Conservation (phyloP, 2,329 filamentous ascomycete species). For the Dactylella cylindrospora region DNA sequence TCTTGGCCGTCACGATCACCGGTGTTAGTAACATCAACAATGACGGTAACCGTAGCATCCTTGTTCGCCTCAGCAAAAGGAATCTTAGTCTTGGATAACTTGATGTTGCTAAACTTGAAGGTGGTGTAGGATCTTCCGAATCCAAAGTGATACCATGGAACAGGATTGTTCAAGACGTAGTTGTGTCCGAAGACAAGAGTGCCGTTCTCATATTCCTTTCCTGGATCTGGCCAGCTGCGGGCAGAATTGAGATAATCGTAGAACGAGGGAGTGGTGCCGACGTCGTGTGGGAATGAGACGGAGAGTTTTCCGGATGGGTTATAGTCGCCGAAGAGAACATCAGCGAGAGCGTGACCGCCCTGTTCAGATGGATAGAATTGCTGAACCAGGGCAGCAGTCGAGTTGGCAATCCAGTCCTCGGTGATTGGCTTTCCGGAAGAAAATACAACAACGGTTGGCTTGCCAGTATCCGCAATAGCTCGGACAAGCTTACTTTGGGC, state of each 20-base stretch:
- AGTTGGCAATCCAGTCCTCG: slow-evolving; percentile 69
- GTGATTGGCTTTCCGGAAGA: slow-evolving; percentile 71
- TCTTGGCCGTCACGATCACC: slow-evolving; percentile 62
- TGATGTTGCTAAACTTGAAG: slow-evolving; percentile 62
- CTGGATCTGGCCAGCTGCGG: slow-evolving; percentile 57
- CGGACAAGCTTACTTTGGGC: slow-evolving; percentile 68
- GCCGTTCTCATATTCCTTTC: slow-evolving; percentile 60
- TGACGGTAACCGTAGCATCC: slow-evolving; percentile 58
- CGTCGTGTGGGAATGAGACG: slow-evolving; percentile 67
- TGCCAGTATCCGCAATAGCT: slow-evolving; percentile 67
- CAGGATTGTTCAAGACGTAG: slow-evolving; percentile 64
- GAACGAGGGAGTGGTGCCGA: slow-evolving; percentile 68
- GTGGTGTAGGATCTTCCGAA: slow-evolving; percentile 67
- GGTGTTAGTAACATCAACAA: slow-evolving; percentile 64
- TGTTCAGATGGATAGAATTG: slow-evolving; percentile 74
- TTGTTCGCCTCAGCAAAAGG: slow-evolving; percentile 50
- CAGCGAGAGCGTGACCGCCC: slow-evolving; percentile 67
- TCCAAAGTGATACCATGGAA: slow-evolving; percentile 67
- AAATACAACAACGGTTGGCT: slow-evolving; percentile 68
- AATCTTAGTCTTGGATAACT: slow-evolving; percentile 55
- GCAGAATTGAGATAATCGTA: slow-evolving; percentile 73
- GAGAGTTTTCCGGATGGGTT: slow-evolving; percentile 68
- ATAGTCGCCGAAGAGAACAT: slow-evolving; percentile 65
- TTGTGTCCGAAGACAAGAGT: slow-evolving; percentile 65
- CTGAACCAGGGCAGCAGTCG: slow-evolving; percentile 67